These are phyloP conservation scores for Arachnopeziza araneosa DNA, from an alignment of 2,329 filamentous ascomycete species.

Conservation along the genomic window DNA sequence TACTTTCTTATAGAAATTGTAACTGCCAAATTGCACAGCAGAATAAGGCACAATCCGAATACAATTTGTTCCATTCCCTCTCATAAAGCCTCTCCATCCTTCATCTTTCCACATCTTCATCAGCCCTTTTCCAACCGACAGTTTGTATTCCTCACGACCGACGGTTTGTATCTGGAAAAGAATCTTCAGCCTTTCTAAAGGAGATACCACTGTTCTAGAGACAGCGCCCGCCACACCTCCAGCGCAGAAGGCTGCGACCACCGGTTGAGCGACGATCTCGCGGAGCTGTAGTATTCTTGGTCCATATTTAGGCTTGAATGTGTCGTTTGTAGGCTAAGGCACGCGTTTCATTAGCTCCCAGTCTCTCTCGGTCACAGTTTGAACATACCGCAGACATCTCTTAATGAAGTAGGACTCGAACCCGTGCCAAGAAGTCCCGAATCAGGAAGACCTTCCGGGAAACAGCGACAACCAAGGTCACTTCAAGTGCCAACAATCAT, in stretches of 20 bases:
- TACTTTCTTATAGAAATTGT: constrained; percentile 94
- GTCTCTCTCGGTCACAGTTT: not conserved
- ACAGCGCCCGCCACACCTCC: constrained; percentile 93
- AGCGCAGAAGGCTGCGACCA: constrained; percentile 86
- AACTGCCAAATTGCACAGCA: constrained; percentile 95
- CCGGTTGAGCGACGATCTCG: constrained; percentile 67
- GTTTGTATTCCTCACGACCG: constrained; percentile 86
- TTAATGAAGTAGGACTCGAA: constrained; percentile 15
- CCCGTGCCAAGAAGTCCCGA: constrained; percentile 12
- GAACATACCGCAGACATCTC: constrained; percentile 30
- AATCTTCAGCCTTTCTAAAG: constrained; percentile 93
- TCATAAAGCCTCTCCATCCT: constrained; percentile 95
- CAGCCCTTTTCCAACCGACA: constrained; percentile 83
- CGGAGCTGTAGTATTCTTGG: constrained; percentile 29
- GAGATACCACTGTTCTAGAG: constrained; percentile 95
- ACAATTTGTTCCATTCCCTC: constrained; percentile 96
- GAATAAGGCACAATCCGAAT: constrained; percentile 98
- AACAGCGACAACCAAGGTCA: not conserved
- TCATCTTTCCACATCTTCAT: constrained; percentile 96
- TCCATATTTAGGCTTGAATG: constrained; percentile 29
- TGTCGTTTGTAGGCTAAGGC: constrained; percentile 20
- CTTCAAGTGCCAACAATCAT: not conserved
- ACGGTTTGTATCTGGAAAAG: constrained; percentile 93
- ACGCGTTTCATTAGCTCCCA: constrained; percentile 5
- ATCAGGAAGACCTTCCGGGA: not conserved